These are phyloP conservation scores for Eurotiales sp. DNA, from an alignment of 2,329 filamentous ascomycete species.

Conservation along the genomic window DNA sequence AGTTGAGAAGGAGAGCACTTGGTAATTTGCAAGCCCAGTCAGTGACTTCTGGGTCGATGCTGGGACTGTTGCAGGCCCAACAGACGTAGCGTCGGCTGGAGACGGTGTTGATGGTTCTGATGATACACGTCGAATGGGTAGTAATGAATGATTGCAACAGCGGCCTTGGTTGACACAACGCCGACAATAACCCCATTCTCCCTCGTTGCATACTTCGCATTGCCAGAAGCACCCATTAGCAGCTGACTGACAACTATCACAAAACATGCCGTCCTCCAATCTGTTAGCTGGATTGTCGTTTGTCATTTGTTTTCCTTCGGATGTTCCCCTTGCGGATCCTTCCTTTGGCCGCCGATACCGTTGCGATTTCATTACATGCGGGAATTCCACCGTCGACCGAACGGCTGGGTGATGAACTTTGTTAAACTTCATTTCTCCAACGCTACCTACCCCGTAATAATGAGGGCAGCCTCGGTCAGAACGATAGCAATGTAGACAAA, in stretches of 20 bases:
- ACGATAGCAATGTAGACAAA: conserved; percentile 80
- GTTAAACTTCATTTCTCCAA: conserved; percentile 66
- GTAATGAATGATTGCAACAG: conserved; percentile 75
- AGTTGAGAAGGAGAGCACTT: conserved; percentile 67
- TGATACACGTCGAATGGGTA: conserved; percentile 66
- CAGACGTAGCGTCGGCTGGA: conserved; percentile 14
- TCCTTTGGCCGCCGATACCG: conserved; percentile 31
- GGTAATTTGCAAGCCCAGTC: conserved; percentile 54
- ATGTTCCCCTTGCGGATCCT: conserved; percentile 23
- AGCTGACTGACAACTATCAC: conserved; percentile 67
- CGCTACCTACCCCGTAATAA: conserved; percentile 83
- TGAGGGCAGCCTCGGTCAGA: conserved; percentile 71
- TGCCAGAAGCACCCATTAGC: conserved; percentile 87
- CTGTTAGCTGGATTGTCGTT: conserved; percentile 64
- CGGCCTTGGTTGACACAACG: conserved; percentile 77
- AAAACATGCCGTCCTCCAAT: conserved; percentile 79
- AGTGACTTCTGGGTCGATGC: conserved; percentile 33
- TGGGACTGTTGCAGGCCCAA: conserved; percentile 24
- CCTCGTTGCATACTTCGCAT: conserved; percentile 81
- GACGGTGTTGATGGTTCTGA: conserved; percentile 18
- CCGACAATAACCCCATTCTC: conserved; percentile 93
- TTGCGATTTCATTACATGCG: conserved; percentile 49
- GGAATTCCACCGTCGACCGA: conserved; percentile 42
- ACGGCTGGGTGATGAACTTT: conserved; percentile 35
- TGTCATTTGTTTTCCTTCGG: conserved; percentile 51